Base-by-base conservation (phyloP, 495 filamentous ascomycete species). In the Lasiosphaeris hirsuta region DNA sequence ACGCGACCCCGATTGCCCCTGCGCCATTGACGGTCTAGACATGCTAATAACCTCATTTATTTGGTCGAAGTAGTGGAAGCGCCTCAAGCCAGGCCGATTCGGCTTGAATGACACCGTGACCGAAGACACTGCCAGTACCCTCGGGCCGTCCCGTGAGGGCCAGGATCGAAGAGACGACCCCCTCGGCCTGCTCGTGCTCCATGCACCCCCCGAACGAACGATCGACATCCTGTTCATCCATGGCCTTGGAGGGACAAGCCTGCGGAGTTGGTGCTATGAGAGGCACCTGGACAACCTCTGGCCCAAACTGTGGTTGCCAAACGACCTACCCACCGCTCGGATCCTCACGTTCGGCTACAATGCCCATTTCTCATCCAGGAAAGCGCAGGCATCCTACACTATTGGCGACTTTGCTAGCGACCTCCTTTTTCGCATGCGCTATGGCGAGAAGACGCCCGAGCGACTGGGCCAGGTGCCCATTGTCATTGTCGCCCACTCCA, bases 271-370 rank as follows among this genome's bases (percentile, higher is more conserved):
- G 72, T 69, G 59, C 19, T 50, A 57, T 10, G 45, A 68, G 23
- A 34, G 64, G 10, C 54, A 73, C 17, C 18, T 63, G 11, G 54
- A 65, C 1, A 41, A 61, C 2, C 65, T 74, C 34, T 75, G 70
- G 71, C 68, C 72, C 1, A 49, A 61, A 34, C 15, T 45, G 8
- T 74, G 64, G 51, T 63, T 76, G 2, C 72, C 72, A 11, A 14
- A 58, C 10, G 72, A 75, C 40, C 42, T 58, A 0, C 35, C 47
- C 8, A 54, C 34, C 1, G 64, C 63, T 10, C 56, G 72, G 43
- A 71, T 75, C 19, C 52, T 72, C 43, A 67, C 64, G 1, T 74
- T 69, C 58, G 72, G 72, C 10, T 75, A 75, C 55, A 67, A 74
- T 59, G 63, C 68, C 7, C 34, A 56, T n/a, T 61, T 61, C 40